These are phyloP conservation scores for Yamadazyma tumulicola DNA, from an alignment of 805 yeast species.

Conservation along the genomic window DNA sequence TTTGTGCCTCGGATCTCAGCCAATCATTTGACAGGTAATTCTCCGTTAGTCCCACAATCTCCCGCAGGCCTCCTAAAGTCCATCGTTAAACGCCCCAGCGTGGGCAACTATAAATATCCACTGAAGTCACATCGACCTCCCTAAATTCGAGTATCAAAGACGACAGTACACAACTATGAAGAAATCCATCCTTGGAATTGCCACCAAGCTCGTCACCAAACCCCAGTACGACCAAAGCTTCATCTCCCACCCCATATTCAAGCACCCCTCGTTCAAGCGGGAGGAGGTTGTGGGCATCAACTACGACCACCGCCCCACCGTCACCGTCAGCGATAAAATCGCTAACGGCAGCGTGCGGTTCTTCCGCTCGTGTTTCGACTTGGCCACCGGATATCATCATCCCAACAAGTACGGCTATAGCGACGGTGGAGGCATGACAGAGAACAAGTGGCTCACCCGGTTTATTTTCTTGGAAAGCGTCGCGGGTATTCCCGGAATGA, in stretches of 20 bases:
- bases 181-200: slow-evolving; percentile 15
- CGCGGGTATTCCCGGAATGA: slow-evolving; percentile 82
- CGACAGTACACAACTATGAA: no score
- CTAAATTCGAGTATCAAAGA: no score
- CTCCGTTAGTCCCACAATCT: no score
- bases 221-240: slow-evolving; percentile 25
- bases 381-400: slow-evolving; percentile 62
- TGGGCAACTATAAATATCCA: no score
- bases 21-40: no score
- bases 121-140: no score
- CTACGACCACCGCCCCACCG: slow-evolving; percentile 51
- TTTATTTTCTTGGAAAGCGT: slow-evolving; percentile 64
- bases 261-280: slow-evolving; percentile 29
- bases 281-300: slow-evolving; percentile 36
- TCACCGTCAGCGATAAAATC: slow-evolving; percentile 45
- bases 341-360: slow-evolving; percentile 47
- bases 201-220: slow-evolving; percentile 24
- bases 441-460: slow-evolving; percentile 60
- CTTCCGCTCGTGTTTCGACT: slow-evolving; percentile 53
- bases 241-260: slow-evolving; percentile 39
- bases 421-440: slow-evolving; percentile 49
- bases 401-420: slow-evolving; percentile 35
- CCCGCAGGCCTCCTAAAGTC: no score
- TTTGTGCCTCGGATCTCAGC: no score
- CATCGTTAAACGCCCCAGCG: no score